A percentile compares a stretch with the other conserved stretches of the same genome.
These are phyloP conservation scores for Xylariaceae sp. DNA, from an alignment of 2,329 filamentous ascomycete genomes.

Conservation along the genomic window DNA sequence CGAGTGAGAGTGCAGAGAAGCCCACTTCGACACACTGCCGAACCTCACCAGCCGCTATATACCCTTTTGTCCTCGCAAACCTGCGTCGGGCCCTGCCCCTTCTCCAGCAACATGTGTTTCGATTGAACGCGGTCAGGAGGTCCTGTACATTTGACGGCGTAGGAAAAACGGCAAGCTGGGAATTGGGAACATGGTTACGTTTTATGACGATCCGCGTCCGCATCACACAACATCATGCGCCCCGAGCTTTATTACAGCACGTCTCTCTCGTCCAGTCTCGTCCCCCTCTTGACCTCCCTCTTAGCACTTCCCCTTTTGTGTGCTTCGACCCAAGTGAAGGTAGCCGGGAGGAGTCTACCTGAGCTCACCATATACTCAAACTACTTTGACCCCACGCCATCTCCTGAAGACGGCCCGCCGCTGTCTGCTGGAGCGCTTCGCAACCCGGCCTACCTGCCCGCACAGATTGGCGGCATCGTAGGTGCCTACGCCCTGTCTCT, in stretches of 20 bases:
- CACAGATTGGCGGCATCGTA: conserved; percentile 77
- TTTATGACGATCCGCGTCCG: conserved; percentile 27
- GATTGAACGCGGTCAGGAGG: conserved; percentile 42
- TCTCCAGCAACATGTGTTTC: conserved; percentile 48
- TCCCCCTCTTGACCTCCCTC: conserved; percentile 21
- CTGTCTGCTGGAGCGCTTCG: conserved; percentile 53
- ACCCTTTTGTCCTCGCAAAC: conserved; percentile 43
- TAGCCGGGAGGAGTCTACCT: conserved; percentile 9
- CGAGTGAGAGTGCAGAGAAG: conserved; percentile 38
- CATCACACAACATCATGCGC: conserved; percentile 31
- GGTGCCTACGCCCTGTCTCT: conserved; percentile 77
- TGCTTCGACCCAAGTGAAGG: conserved; percentile 20
- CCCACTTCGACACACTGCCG: conserved; percentile 37
- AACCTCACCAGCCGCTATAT: conserved; percentile 54
- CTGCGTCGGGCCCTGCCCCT: conserved; percentile 39
- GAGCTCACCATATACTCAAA: conserved; percentile 24
- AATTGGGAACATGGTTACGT: conserved; percentile 22
- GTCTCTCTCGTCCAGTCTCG: conserved; percentile 24
- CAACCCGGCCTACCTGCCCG: conserved; percentile 63
- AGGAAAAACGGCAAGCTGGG: conserved; percentile 23
- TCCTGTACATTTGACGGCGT: no score
- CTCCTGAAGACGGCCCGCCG: conserved; percentile 55
- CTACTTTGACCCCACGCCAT: conserved; percentile 51
- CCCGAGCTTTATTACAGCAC: conserved; percentile 30
- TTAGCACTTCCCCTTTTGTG: conserved; percentile 25